A percentile compares a stretch with the other conserved stretches of the same genome.
Conservation (phyloP, 306 rosid species). For the Calophaca sinica region DNA sequence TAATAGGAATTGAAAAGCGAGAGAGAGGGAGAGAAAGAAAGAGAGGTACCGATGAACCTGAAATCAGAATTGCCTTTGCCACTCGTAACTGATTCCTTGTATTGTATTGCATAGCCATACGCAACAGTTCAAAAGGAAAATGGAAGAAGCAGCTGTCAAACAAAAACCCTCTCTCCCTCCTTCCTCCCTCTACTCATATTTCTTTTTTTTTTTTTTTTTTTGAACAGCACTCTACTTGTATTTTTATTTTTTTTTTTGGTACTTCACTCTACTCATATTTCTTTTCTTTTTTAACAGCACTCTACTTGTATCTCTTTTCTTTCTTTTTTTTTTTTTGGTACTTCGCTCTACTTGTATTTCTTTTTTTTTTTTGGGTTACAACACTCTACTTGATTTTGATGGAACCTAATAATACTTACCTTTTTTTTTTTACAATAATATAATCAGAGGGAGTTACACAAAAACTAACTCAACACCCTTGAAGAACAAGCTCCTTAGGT, state of each 20-base stretch:
- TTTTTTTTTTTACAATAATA: too few relatives aligned
- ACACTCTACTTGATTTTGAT: not conserved
- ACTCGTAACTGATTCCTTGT: conserved; percentile 1
- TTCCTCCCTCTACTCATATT: not conserved
- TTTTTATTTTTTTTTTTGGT: too few relatives aligned
- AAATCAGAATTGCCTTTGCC: not conserved
- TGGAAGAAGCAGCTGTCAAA: not conserved
- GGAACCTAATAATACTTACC: too few relatives aligned
- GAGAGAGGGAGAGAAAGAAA: not conserved
- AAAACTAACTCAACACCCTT: too few relatives aligned
- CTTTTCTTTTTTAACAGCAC: too few relatives aligned
- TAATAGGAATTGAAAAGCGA: not conserved
- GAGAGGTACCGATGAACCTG: not conserved
- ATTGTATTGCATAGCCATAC: not conserved
- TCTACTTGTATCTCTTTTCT: too few relatives aligned
- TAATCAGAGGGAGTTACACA: too few relatives aligned
- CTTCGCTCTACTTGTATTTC: not conserved
- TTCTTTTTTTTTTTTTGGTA: too few relatives aligned
- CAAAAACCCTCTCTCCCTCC: not conserved
- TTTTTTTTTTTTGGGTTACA: too few relatives aligned
- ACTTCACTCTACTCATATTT: not conserved
- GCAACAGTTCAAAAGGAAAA: not conserved
- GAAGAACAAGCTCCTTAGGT: too few relatives aligned
- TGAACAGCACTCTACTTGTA: not conserved
- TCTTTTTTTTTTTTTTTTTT: too few relatives aligned